Evolutionary conservation across 495 filamentous ascomycete species (phyloP).

Genomic region (Poronia punctata): DNA sequence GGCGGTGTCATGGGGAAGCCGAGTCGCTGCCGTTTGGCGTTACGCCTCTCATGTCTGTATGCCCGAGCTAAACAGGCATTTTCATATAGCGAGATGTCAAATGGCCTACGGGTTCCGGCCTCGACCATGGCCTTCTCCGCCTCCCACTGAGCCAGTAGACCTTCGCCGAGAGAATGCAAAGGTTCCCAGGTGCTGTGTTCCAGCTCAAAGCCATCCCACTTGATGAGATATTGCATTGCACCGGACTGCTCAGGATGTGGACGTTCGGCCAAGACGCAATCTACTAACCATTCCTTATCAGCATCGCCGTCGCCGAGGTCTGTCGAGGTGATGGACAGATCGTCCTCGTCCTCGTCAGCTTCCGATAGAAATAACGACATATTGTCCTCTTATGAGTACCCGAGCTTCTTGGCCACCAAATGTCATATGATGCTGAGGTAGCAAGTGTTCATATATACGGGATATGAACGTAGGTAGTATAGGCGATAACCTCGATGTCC

Average conservation of each 20-base stretch:
- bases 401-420: too few species aligned
- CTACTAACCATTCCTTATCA: constrained; percentile 41
- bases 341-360: constrained; percentile 41
- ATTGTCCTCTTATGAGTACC: too few species aligned
- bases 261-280: constrained; percentile 47
- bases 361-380: too few species aligned
- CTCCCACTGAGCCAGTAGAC: constrained; percentile 47
- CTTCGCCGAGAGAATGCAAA: constrained; percentile 41
- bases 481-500: too few species aligned
- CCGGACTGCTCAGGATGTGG: constrained; percentile 23
- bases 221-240: constrained; percentile 49
- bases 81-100: constrained; percentile 45
- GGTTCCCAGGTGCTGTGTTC: constrained; percentile 61
- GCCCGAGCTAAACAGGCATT: constrained; percentile 17
- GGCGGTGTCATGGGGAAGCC: constrained; percentile 24
- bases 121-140: constrained; percentile 40
- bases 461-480: too few species aligned
- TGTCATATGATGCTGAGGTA: too few species aligned
- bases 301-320: constrained; percentile 34
- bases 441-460: too few species aligned
- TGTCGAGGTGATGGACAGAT: constrained; percentile 58
- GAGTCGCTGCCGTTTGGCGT: constrained; percentile 36
- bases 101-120: constrained; percentile 32
- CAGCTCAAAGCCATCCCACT: constrained; percentile 58
- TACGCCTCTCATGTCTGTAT: constrained; percentile 42